phyloP scores from a whole-genome alignment of 2,329 filamentous ascomycete genomes.

The Trichophyton rubrum region DNA sequence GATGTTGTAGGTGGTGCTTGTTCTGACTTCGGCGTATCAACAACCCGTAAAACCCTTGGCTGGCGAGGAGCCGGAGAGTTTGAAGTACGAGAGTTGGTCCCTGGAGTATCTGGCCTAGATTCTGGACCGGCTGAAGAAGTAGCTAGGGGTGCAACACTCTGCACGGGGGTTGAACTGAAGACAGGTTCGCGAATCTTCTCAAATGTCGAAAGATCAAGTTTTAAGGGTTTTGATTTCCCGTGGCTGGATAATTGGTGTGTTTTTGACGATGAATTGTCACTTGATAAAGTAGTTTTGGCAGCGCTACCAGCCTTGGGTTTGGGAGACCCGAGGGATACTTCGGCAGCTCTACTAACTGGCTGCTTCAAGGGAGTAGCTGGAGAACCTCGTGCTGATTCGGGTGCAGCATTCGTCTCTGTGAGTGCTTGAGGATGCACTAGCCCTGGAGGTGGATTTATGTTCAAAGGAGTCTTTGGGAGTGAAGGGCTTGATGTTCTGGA shows the following conservation, averaged over 20 bases:
- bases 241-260: constrained; percentile 3
- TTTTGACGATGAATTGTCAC: constrained; percentile 6
- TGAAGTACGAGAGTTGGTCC: constrained; percentile 27
- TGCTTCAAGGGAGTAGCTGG: constrained; percentile 16
- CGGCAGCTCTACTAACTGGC: constrained; percentile 22
- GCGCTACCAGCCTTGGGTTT: constrained; percentile 20
- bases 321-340: constrained; percentile 33
- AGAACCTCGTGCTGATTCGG: constrained; percentile 13
- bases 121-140: constrained; percentile 24
- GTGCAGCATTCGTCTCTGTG: constrained; percentile 15
- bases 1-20: constrained; percentile 21
- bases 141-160: constrained; percentile 17
- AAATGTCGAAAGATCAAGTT: constrained; percentile 21
- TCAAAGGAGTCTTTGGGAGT: constrained; percentile 3
- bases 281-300: background rate
- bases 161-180: constrained; percentile 18
- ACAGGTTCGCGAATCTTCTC: constrained; percentile 9
- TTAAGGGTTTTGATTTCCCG: constrained; percentile 25
- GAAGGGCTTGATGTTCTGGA: constrained; percentile 14
- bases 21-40: constrained; percentile 45
- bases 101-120: constrained; percentile 40
- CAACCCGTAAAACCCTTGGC: constrained; percentile 44
- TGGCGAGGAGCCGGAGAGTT: constrained; percentile 29
- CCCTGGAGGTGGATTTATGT: constrained; percentile 16
- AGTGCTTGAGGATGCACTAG: constrained; percentile 21